Evolutionary conservation across 2,329 filamentous ascomycete species (phyloP).

Genomic region (Pyrenochaeta sp.): DNA sequence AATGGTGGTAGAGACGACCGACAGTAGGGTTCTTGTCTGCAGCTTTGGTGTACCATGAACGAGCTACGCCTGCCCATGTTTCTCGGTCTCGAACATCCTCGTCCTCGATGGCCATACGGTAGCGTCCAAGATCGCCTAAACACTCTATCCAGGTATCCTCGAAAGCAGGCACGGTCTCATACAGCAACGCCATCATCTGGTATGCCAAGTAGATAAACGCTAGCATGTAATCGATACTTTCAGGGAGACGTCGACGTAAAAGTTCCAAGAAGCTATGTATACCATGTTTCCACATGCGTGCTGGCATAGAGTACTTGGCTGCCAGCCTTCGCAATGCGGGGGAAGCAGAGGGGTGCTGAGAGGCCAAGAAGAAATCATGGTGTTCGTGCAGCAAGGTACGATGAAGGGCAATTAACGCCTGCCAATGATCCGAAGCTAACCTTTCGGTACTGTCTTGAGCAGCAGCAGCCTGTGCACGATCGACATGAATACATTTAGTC

Average conservation of each 20-base stretch:
- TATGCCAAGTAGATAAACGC: slow-evolving; percentile 90
- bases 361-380: slow-evolving; percentile 74
- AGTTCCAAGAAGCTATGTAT: slow-evolving; percentile 87
- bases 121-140: slow-evolving; percentile 83
- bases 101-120: slow-evolving; percentile 91
- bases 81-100: slow-evolving; percentile 77
- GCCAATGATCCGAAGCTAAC: slow-evolving; percentile 75
- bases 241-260: slow-evolving; percentile 69
- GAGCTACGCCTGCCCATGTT: slow-evolving; percentile 79
- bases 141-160: slow-evolving; percentile 94
- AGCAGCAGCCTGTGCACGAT: slow-evolving; percentile 65
- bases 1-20: slow-evolving; percentile 85
- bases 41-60: slow-evolving; percentile 81
- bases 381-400: slow-evolving; percentile 78
- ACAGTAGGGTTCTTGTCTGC: slow-evolving; percentile 77
- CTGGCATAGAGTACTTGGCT: slow-evolving; percentile 87
- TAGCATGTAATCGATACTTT: slow-evolving; percentile 86
- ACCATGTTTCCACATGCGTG: slow-evolving; percentile 91
- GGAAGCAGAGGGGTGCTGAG: slow-evolving; percentile 79
- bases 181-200: slow-evolving; percentile 84
- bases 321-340: slow-evolving; percentile 72
- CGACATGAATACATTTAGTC: slow-evolving; percentile 83
- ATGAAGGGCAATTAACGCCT: slow-evolving; percentile 82
- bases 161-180: slow-evolving; percentile 84
- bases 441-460: slow-evolving; percentile 59